Percentiles rank a stretch among this genome's conserved stretches.
phyloP scores from a whole-genome alignment of 2,329 filamentous ascomycete species.

The Colletotrichum agaves region DNA sequence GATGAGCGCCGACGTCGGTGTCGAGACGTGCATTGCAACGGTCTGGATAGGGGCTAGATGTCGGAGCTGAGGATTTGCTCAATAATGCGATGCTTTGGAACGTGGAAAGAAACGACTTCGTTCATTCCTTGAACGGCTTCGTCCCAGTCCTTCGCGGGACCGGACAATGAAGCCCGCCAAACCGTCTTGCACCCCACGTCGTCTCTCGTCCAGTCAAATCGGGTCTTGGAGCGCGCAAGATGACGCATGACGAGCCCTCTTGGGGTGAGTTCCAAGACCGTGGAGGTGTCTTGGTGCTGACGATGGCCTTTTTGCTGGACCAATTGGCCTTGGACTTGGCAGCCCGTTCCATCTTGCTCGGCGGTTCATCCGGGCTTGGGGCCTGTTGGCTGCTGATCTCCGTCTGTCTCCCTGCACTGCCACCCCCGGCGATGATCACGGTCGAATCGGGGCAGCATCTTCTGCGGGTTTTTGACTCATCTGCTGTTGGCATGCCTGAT shows the following conservation, averaged over 20 bases:
- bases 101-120: background rate
- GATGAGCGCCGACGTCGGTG: background rate
- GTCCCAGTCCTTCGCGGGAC: background rate
- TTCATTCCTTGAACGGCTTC: background rate
- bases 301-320: background rate
- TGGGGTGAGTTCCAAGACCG: slow-evolving; percentile 10
- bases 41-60: background rate
- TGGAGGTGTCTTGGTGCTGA: background rate
- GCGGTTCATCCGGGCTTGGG: slow-evolving; percentile 12
- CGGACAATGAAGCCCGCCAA: background rate
- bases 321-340: slow-evolving; percentile 24
- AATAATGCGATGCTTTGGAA: background rate
- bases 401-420: background rate
- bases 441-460: background rate
- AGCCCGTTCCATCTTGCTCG: background rate
- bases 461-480: background rate
- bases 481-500: too few relatives aligned
- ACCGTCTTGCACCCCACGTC: slow-evolving; percentile 7
- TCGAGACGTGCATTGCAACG: background rate
- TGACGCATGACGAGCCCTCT: slow-evolving; percentile 19
- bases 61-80: background rate
- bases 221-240: background rate
- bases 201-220: background rate
- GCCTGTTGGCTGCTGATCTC: background rate
- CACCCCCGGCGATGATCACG: background rate